Evolutionary conservation across 306 rosid species (phyloP).

Genomic region (Corylus americana): DNA sequence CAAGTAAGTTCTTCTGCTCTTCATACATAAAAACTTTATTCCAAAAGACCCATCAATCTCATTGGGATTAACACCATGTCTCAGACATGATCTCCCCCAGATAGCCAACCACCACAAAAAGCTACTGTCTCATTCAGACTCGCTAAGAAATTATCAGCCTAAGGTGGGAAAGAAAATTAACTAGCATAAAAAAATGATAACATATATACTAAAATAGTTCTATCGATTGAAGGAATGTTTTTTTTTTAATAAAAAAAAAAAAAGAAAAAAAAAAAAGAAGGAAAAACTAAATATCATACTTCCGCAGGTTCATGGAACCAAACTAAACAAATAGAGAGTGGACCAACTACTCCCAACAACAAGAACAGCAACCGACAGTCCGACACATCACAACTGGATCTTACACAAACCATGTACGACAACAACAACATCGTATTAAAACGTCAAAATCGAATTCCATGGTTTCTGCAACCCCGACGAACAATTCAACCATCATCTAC

Average conservation of each 20-base stretch:
- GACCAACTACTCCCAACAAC: background rate
- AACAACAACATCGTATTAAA: background rate
- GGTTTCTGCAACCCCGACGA: conserved; percentile 11
- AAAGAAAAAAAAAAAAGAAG: too few relatives aligned
- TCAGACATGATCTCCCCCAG: background rate
- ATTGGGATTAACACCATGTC: background rate
- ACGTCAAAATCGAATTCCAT: background rate
- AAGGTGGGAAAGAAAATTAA: background rate
- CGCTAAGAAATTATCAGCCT: background rate
- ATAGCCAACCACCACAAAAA: background rate
- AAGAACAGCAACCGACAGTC: background rate
- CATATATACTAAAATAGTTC: background rate
- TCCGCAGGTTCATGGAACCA: background rate
- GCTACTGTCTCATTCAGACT: background rate
- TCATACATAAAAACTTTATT: background rate
- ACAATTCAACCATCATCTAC: background rate
- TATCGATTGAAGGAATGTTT: background rate
- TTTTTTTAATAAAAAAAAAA: too few relatives aligned
- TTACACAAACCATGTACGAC: background rate
- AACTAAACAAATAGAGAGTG: background rate
- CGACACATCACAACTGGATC: background rate
- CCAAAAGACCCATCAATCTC: background rate
- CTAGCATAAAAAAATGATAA: background rate
- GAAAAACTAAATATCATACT: background rate
- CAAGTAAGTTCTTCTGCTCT: background rate